phyloP scores from a whole-genome alignment of 768 basidiomycete genomes.

The Asterophora lycoperdoides region DNA sequence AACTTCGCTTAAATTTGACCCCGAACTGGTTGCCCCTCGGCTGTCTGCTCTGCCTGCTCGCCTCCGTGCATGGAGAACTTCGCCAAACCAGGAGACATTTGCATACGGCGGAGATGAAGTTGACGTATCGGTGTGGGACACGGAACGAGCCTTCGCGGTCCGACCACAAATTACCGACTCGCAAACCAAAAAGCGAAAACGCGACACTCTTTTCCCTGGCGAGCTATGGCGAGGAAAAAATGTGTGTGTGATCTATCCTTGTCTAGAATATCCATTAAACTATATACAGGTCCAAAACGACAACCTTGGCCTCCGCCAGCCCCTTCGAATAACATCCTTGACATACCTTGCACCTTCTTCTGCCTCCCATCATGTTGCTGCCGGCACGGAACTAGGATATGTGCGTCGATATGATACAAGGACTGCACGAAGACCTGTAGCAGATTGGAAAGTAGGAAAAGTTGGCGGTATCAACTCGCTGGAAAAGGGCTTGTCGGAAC shows the following conservation, averaged over 20 bases:
- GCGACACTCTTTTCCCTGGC: conserved; percentile 57
- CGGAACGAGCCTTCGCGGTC: conserved; percentile 48
- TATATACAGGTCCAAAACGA: conserved; percentile 68
- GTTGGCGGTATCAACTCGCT: conserved; percentile 57
- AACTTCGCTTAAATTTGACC: conserved; percentile 30
- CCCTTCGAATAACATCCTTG: conserved; percentile 70
- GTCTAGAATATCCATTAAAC: not conserved
- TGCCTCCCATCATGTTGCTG: conserved; percentile 48
- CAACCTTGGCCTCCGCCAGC: conserved; percentile 67
- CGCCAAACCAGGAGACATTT: conserved; percentile 50
- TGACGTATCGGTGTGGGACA: conserved; percentile 77
- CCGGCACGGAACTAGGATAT: conserved; percentile 74
- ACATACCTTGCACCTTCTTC: conserved; percentile 45
- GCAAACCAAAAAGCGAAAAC: conserved; percentile 52
- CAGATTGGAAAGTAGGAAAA: conserved; percentile 62
- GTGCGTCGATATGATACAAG: conserved; percentile 77
- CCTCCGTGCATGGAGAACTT: conserved; percentile 63
- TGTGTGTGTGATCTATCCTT: conserved; percentile 34
- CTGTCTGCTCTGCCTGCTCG: conserved; percentile 58
- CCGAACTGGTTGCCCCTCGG: conserved; percentile 18
- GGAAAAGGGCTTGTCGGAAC: conserved; percentile 54
- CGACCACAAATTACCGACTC: conserved; percentile 19
- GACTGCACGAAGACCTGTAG: conserved; percentile 60
- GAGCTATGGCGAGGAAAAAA: conserved; percentile 88
- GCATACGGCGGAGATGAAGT: conserved; percentile 86